A percentile compares a stretch with the other conserved stretches of the same genome.
Evolutionary conservation across 2,329 filamentous ascomycete species (phyloP).

Genomic region (Cytospora paraplurivora): DNA sequence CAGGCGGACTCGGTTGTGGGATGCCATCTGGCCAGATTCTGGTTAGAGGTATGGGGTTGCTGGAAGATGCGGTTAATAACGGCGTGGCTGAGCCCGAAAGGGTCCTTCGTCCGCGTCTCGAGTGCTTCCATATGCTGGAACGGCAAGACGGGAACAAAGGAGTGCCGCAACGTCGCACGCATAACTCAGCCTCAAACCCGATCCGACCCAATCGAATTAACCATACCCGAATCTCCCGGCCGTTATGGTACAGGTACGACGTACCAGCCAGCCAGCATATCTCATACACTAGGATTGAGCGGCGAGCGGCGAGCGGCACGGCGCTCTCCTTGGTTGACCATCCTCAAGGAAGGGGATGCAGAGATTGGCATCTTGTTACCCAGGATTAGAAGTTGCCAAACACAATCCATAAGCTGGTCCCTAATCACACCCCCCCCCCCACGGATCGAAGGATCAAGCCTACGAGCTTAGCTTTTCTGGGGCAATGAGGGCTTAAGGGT

Average conservation of each 20-base stretch:
- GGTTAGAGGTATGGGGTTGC: background rate
- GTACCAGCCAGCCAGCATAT: background rate
- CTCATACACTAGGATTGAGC: background rate
- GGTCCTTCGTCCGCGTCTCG: slow-evolving; percentile 9
- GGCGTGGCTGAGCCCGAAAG: slow-evolving; percentile 17
- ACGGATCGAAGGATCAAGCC: background rate
- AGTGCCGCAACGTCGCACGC: slow-evolving; percentile 10
- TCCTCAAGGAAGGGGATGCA: background rate
- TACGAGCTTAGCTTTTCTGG: background rate
- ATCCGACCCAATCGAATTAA: slow-evolving; percentile 16
- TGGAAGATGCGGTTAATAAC: slow-evolving; percentile 4
- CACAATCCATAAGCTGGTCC: background rate
- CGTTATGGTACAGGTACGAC: background rate
- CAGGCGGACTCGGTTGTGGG: background rate
- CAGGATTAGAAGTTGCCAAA: background rate
- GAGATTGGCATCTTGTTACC: background rate
- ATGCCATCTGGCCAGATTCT: background rate
- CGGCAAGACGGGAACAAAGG: slow-evolving; percentile 19
- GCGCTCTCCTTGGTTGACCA: background rate
- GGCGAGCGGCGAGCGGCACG: background rate
- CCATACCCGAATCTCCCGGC: slow-evolving; percentile 1
- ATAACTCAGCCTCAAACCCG: slow-evolving; percentile 20
- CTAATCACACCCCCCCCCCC: too few species aligned
- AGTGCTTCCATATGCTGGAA: slow-evolving; percentile 7
- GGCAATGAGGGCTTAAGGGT: background rate